Conservation (phyloP, 225 moss, liverwort and hornwort species). For the Thuidium tamariscinum region DNA sequence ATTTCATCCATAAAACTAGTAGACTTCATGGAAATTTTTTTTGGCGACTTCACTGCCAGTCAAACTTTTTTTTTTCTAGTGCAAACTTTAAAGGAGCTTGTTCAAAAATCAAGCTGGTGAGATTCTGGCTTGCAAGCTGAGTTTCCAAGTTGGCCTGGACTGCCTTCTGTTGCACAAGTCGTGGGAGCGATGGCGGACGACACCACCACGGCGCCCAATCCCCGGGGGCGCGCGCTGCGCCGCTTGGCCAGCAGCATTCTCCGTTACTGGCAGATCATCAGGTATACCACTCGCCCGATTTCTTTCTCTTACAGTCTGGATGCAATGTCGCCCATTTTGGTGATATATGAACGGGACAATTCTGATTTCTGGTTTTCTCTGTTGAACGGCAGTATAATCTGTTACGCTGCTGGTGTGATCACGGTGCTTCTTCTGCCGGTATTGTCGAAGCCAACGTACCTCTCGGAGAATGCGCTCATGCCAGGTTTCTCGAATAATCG, state of each 20-base stretch:
- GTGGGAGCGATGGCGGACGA: constrained; percentile 19
- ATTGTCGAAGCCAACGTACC: constrained; percentile 69
- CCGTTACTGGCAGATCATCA: constrained; percentile 22
- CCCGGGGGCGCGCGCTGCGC: constrained; percentile 25
- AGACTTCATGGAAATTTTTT: not conserved
- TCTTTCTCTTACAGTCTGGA: not conserved
- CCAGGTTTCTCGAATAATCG: constrained; percentile 45
- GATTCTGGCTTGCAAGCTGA: not conserved
- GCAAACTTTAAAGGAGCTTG: not conserved
- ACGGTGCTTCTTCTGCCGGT: constrained; percentile 72
- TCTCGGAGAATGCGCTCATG: constrained; percentile 98
- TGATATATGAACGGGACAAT: not conserved
- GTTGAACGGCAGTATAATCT: constrained; percentile 40
- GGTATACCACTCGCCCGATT: not conserved
- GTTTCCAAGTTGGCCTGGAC: not conserved
- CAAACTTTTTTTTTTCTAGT: not conserved
- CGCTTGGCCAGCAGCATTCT: constrained; percentile 19
- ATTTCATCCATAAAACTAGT: not conserved
- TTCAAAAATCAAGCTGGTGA: not conserved
- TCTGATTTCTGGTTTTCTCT: not conserved
- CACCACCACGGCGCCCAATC: not conserved
- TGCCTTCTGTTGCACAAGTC: not conserved
- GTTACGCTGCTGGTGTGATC: constrained; percentile 66
- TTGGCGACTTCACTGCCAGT: too few species aligned
- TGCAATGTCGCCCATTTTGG: not conserved